Percentiles rank a stretch among this genome's conserved stretches.
These are phyloP conservation scores for Epichloe aotearoae DNA, from an alignment of 2,329 filamentous ascomycete species.

Conservation along the genomic window DNA sequence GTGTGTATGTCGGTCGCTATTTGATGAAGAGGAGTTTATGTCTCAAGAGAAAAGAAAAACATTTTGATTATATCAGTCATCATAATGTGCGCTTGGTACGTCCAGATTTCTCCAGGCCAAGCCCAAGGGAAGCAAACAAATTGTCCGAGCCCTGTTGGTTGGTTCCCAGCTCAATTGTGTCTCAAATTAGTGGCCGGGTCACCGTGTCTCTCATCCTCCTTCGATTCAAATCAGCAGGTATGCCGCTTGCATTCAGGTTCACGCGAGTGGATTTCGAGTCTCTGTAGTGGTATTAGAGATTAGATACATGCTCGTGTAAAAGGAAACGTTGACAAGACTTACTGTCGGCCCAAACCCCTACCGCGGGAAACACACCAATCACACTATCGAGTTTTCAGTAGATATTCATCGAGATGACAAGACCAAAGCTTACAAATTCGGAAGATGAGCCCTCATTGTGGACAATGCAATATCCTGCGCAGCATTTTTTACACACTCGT, in stretches of 20 bases:
- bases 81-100: background rate
- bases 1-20: constrained; percentile 2
- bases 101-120: background rate
- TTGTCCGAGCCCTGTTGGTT: too few species aligned
- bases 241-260: background rate
- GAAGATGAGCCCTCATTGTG: constrained; percentile 72
- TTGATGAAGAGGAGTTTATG: constrained; percentile 1
- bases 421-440: constrained; percentile 33
- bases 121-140: background rate
- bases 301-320: background rate
- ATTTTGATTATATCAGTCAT: constrained; percentile 2
- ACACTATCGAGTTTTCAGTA: constrained; percentile 26
- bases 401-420: background rate
- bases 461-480: constrained; percentile 67
- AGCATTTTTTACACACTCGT: constrained; percentile 56
- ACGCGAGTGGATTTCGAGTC: constrained; percentile 1
- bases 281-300: background rate
- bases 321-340: background rate
- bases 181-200: constrained; percentile 5
- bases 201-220: constrained; percentile 7
- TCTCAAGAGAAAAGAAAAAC: background rate
- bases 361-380: constrained; percentile 28
- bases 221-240: constrained; percentile 4
- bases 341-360: constrained; percentile 19
- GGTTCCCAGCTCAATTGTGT: background rate